Percentiles rank a stretch among this genome's conserved stretches.
These are phyloP conservation scores for Schizophyllum commune DNA, from an alignment of 1,284 basidiomycete species.

Conservation along the genomic window DNA sequence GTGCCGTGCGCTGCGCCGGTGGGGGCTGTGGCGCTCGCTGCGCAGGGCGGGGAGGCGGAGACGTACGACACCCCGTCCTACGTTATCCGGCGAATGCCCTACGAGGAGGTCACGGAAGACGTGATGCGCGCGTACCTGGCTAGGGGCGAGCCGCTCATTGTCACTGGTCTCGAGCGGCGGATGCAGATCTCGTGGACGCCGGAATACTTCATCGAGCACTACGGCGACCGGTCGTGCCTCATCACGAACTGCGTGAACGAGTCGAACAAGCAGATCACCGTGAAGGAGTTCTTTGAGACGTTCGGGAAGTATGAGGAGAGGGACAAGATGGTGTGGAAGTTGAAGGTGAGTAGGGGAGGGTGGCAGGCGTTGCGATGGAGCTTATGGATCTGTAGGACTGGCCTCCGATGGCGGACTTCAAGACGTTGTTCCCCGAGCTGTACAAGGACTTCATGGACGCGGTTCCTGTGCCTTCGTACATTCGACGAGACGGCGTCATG, in stretches of 20 bases:
- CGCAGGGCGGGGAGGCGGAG: not conserved
- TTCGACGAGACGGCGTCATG: slow-evolving; percentile 79
- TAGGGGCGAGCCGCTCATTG: slow-evolving; percentile 68
- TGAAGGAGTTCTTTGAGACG: slow-evolving; percentile 72
- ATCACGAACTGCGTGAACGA: slow-evolving; percentile 79
- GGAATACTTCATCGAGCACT: slow-evolving; percentile 67
- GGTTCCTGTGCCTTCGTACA: slow-evolving; percentile 84
- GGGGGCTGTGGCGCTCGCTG: not conserved
- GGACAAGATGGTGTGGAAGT: slow-evolving; percentile 58
- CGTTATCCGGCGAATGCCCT: slow-evolving; percentile 36
- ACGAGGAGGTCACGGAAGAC: slow-evolving; percentile 48
- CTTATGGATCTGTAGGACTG: slow-evolving; percentile 60
- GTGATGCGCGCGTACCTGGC: slow-evolving; percentile 68
- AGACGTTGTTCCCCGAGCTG: slow-evolving; percentile 76
- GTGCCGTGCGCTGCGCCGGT: not conserved
- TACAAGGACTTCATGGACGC: slow-evolving; percentile 80
- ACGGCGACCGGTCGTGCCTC: slow-evolving; percentile 60
- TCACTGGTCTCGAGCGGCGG: slow-evolving; percentile 53
- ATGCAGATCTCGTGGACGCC: slow-evolving; percentile 77
- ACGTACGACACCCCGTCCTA: slow-evolving; percentile 31
- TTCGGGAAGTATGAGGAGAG: slow-evolving; percentile 66
- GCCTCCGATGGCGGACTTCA: slow-evolving; percentile 85
- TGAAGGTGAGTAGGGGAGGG: slow-evolving; percentile 52
- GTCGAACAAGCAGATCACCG: slow-evolving; percentile 49
- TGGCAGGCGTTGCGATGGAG: slow-evolving; percentile 4